These are phyloP conservation scores for Apiosordaria backusii DNA, from an alignment of 495 filamentous ascomycete genomes.

Conservation along the genomic window DNA sequence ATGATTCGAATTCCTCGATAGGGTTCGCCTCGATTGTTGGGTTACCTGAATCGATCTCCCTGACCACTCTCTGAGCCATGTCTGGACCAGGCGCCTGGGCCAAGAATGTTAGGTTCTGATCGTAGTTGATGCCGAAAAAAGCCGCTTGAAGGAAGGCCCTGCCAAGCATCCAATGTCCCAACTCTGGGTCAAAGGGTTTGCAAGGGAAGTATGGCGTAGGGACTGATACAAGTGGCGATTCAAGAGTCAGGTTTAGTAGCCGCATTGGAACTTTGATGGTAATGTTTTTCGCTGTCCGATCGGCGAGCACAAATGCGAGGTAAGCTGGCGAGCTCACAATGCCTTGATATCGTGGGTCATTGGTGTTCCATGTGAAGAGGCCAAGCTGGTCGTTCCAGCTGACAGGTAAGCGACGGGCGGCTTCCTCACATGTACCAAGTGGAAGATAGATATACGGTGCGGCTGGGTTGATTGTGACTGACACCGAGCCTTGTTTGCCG, in stretches of 20 bases:
- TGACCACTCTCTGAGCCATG: slow-evolving; percentile 9
- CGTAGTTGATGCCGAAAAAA: slow-evolving; percentile 15
- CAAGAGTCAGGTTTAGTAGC: slow-evolving; percentile 48
- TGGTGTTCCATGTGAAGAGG: slow-evolving; percentile 45
- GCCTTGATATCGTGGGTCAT: slow-evolving; percentile 26
- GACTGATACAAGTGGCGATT: slow-evolving; percentile 4
- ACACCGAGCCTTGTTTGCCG: slow-evolving; percentile 8
- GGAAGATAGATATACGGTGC: slow-evolving; percentile 48
- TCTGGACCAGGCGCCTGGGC: slow-evolving; percentile 20
- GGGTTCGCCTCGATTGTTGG: neutral
- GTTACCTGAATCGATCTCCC: neutral
- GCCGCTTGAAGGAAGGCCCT: slow-evolving; percentile 21
- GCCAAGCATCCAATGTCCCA: slow-evolving; percentile 11
- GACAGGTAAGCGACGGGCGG: slow-evolving; percentile 44
- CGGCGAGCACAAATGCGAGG: slow-evolving; percentile 38
- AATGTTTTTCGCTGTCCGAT: slow-evolving; percentile 28
- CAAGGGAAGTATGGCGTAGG: slow-evolving; percentile 18
- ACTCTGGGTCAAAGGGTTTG: neutral
- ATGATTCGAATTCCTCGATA: slow-evolving; percentile 5
- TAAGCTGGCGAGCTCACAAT: slow-evolving; percentile 36
- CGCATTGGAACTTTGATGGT: slow-evolving; percentile 49
- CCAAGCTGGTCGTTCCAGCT: slow-evolving; percentile 30
- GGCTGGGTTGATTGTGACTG: slow-evolving; percentile 32
- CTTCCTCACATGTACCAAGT: slow-evolving; percentile 39
- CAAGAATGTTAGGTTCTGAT: slow-evolving; percentile 14